Evolutionary conservation across 2,329 filamentous ascomycete species (phyloP).

Genomic region (Phaeosphaeriaceae sp.): DNA sequence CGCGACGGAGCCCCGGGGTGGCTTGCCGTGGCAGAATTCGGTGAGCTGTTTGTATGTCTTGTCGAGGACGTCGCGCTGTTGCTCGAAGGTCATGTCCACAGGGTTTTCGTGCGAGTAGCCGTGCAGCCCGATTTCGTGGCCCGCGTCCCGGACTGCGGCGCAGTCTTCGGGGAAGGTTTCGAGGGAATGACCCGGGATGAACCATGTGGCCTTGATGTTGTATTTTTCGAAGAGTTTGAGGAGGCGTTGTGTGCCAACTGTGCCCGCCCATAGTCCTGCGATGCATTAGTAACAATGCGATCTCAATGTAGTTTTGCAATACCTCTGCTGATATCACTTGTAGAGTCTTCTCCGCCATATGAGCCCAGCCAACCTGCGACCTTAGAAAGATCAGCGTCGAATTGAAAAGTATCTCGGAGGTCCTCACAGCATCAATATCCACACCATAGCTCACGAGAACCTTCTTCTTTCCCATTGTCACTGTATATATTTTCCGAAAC

Average conservation of each 20-base stretch:
- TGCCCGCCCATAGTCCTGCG: conserved; percentile 72
- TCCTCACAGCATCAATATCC: conserved; percentile 66
- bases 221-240: conserved; percentile 78
- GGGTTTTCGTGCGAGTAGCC: conserved; percentile 79
- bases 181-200: conserved; percentile 71
- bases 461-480: conserved; percentile 57
- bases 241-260: conserved; percentile 70
- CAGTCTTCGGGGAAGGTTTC: conserved; percentile 74
- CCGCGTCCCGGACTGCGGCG: conserved; percentile 64
- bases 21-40: conserved; percentile 70
- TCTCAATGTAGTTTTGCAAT: conserved; percentile 4
- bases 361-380: conserved; percentile 78
- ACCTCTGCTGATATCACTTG: conserved; percentile 75
- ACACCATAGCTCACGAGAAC: conserved; percentile 70
- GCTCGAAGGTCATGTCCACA: conserved; percentile 73
- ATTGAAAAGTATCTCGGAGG: not conserved
- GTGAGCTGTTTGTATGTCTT: conserved; percentile 76
- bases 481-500: not conserved
- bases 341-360: conserved; percentile 76
- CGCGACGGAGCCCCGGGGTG: conserved; percentile 73
- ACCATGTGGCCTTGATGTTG: conserved; percentile 73
- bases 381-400: not conserved
- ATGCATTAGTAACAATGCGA: conserved; percentile 3
- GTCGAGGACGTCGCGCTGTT: conserved; percentile 76
- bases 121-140: conserved; percentile 73